Evolutionary conservation across 1,139 yeast species (phyloP).

Genomic region (Geotrichum cucujoidarum): DNA sequence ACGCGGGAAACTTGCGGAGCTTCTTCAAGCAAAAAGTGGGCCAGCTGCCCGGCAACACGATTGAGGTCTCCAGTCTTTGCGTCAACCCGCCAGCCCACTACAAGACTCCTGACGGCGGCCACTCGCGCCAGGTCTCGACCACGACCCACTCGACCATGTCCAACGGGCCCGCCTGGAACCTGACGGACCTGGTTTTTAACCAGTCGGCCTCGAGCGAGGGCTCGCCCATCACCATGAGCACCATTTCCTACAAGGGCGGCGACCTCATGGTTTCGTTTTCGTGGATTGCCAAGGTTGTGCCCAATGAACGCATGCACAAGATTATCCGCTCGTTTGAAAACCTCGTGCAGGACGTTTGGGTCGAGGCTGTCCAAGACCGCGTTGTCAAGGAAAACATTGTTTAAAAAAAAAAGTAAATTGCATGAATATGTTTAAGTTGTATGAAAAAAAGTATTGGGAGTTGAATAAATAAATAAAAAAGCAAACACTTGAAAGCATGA

Average conservation of each 20-base stretch:
- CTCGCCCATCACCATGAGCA: background rate
- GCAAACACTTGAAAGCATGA: no score
- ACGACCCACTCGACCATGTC: conserved; percentile 3
- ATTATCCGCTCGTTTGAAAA: conserved; percentile 1
- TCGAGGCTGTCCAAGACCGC: background rate
- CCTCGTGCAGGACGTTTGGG: background rate
- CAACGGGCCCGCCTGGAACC: background rate
- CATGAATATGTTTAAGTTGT: background rate
- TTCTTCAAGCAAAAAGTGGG: conserved; percentile 1
- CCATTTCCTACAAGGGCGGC: conserved; percentile 2
- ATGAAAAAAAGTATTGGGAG: background rate
- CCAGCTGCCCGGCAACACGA: background rate
- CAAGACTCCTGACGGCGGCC: background rate
- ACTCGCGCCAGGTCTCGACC: background rate
- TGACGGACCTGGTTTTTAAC: background rate
- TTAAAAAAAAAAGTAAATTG: background rate
- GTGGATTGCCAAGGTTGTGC: background rate
- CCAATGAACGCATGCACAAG: background rate
- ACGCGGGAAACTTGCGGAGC: background rate
- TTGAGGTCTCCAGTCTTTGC: background rate
- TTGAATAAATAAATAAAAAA: background rate
- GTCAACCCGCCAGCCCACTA: background rate
- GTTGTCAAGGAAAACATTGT: background rate
- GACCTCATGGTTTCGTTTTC: conserved; percentile 6
- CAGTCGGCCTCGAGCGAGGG: conserved; percentile 6